Conservation (phyloP, 441 rosid species). For the Metrosideros polymorpha region DNA sequence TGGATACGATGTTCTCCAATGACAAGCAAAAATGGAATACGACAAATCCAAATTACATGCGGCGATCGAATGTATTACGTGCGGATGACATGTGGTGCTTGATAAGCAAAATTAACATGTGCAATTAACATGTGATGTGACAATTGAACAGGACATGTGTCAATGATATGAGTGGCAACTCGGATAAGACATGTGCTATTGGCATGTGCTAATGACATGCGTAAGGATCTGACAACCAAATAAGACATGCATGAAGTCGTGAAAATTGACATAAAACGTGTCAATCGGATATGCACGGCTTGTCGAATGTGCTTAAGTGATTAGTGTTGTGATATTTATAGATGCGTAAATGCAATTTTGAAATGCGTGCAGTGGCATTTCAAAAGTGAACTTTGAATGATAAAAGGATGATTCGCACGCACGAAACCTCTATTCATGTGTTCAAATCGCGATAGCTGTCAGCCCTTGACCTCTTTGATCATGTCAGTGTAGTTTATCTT, state of each 20-base stretch:
- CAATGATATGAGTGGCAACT: neutral
- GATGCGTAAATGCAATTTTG: neutral
- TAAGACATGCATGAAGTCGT: neutral
- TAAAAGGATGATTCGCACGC: neutral
- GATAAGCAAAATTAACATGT: neutral
- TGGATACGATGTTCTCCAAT: neutral
- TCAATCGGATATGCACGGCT: neutral
- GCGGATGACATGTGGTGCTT: neutral
- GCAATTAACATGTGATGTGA: neutral
- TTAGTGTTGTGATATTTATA: neutral
- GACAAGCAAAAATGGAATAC: neutral
- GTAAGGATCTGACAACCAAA: neutral
- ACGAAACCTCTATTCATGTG: neutral
- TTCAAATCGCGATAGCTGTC: neutral
- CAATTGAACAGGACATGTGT: neutral
- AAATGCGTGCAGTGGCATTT: neutral
- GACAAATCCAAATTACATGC: too few species aligned
- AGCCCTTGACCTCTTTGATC: neutral
- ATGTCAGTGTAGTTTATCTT: too few species aligned
- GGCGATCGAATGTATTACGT: neutral
- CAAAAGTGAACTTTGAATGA: neutral
- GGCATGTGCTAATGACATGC: neutral
- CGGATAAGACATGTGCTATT: neutral
- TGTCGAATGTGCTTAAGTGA: neutral
- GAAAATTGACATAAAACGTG: neutral